A percentile compares a stretch with the other conserved stretches of the same genome.
phyloP scores from a whole-genome alignment of 192 early-diverging fungal genomes.

The Thamnidium elegans region DNA sequence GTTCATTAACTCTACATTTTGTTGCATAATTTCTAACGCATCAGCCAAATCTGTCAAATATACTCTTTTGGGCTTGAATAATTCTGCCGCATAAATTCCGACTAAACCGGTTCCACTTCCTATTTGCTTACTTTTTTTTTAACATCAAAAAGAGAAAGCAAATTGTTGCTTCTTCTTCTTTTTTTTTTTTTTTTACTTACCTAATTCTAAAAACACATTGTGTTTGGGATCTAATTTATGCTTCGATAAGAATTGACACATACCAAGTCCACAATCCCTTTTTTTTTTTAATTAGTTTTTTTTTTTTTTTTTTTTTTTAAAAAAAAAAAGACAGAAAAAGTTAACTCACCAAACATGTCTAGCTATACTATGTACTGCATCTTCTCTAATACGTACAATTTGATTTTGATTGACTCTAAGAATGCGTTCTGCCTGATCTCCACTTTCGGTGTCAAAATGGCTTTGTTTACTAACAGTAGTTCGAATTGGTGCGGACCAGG shows the following conservation, averaged over 20 bases:
- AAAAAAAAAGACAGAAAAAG: too few relatives aligned
- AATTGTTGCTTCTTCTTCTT: too few relatives aligned
- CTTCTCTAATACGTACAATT: conserved; percentile 23
- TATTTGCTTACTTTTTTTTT: background rate
- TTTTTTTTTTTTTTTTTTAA: too few relatives aligned
- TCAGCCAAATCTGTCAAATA: conserved; percentile 30
- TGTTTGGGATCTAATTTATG: background rate
- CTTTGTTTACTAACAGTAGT: background rate
- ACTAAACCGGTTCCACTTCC: conserved; percentile 35
- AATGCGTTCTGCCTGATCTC: conserved; percentile 22
- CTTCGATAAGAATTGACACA: conserved; percentile 17
- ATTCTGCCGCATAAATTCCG: conserved; percentile 25
- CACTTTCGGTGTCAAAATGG: conserved; percentile 2
- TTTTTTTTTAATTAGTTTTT: too few relatives aligned
- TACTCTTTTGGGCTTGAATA: conserved; percentile 11
- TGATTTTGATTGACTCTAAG: background rate
- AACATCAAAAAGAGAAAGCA: background rate
- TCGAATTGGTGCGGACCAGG: conserved; percentile 15
- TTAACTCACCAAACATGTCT: conserved; percentile 29
- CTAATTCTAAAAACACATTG: conserved; percentile 25
- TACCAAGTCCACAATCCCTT: conserved; percentile 37
- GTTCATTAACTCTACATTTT: conserved; percentile 17
- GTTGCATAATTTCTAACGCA: conserved; percentile 22
- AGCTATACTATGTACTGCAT: conserved; percentile 32
- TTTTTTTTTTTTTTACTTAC: conserved; percentile 9